phyloP scores from a whole-genome alignment of 257 asterid species.

The Nicotiana sylvestris region DNA sequence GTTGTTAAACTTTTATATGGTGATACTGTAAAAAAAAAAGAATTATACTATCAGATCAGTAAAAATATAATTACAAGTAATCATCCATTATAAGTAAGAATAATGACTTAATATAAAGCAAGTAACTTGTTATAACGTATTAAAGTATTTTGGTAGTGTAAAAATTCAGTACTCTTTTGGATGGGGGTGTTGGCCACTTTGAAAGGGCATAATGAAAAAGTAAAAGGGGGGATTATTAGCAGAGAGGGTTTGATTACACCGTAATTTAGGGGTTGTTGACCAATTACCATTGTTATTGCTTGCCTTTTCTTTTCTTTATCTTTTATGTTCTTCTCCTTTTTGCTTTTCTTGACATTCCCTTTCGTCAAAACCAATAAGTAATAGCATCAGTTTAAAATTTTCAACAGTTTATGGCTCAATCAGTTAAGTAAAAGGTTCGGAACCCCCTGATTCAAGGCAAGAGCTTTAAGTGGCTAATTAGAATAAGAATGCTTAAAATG shows the following conservation, averaged over 20 bases:
- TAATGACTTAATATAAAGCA: background rate
- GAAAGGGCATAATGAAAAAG: background rate
- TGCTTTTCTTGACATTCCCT: background rate
- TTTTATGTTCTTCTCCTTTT: background rate
- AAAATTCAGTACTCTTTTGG: background rate
- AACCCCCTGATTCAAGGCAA: too few species aligned
- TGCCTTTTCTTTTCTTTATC: background rate
- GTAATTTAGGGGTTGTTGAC: constrained; percentile 9
- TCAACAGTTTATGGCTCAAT: background rate
- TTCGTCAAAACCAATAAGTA: background rate
- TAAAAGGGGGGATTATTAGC: background rate
- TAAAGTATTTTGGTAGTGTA: background rate
- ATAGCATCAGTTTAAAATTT: background rate
- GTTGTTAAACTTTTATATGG: background rate
- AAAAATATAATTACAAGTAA: background rate
- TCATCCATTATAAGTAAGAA: background rate
- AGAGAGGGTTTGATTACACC: background rate
- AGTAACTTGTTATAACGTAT: background rate
- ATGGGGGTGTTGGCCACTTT: background rate
- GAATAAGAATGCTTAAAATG: too few species aligned
- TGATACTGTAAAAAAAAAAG: background rate
- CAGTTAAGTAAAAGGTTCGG: background rate
- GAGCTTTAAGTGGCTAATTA: too few species aligned
- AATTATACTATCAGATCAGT: background rate
- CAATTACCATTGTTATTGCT: background rate